A percentile compares a stretch with the other conserved stretches of the same genome.
Evolutionary conservation across 2,329 filamentous ascomycete genomes (phyloP).

Genomic region (Fusarium continuum): DNA sequence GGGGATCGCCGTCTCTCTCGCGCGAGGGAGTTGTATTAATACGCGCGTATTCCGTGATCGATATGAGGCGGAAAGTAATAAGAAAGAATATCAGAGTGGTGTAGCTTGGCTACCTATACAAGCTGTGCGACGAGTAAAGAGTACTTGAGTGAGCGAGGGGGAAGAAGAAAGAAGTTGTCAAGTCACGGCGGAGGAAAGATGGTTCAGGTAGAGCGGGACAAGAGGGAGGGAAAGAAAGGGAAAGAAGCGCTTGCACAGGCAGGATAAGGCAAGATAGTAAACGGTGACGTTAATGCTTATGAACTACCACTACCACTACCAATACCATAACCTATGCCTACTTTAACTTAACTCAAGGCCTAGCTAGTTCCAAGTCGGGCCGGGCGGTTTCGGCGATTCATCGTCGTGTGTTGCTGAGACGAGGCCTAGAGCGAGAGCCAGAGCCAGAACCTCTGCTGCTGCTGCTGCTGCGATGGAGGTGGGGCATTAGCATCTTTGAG

Average conservation of each 20-base stretch:
- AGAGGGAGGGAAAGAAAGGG: conserved; percentile 16
- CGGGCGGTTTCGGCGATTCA: conserved; percentile 43
- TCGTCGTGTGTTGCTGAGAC: conserved; percentile 36
- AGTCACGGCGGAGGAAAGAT: not conserved
- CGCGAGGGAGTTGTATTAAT: conserved; percentile 1
- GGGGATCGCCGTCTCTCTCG: conserved; percentile 27
- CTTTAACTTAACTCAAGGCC: conserved; percentile 1
- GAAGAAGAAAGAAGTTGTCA: conserved; percentile 11
- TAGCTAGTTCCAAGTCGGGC: conserved; percentile 32
- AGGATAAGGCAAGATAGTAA: conserved; percentile 20
- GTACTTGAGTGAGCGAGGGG: not conserved
- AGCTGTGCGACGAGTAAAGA: conserved; percentile 8
- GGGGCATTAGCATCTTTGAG: conserved; percentile 12
- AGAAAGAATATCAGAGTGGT: not conserved
- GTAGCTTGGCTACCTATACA: not conserved
- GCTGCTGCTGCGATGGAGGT: conserved; percentile 19
- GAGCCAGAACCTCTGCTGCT: conserved; percentile 8
- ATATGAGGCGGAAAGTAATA: conserved; percentile 17
- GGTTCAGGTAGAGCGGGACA: conserved; percentile 15
- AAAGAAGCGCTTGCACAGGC: conserved; percentile 8
- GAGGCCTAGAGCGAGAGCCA: not conserved
- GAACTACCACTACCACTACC: conserved; percentile 32
- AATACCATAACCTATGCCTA: too few species aligned
- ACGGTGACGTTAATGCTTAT: conserved; percentile 43
- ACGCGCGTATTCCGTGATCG: conserved; percentile 32